These are phyloP conservation scores for Sextonia rubra DNA, from an alignment of 164 flowering plant species.

Conservation along the genomic window DNA sequence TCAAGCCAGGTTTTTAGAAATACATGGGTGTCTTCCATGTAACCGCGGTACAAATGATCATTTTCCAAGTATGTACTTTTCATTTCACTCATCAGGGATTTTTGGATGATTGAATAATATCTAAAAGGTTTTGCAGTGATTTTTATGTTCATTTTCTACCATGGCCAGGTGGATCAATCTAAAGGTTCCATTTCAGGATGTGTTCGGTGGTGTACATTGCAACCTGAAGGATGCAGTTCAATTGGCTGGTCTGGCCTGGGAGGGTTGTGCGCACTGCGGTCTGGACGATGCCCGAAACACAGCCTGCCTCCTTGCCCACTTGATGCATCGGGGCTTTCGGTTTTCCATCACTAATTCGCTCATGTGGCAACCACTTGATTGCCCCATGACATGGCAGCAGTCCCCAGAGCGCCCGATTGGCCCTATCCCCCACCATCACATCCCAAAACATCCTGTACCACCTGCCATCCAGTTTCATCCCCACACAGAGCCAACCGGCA, in stretches of 20 bases:
- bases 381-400: conserved; percentile 33
- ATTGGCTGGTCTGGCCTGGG: conserved; percentile 84
- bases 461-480: conserved; percentile 22
- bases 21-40: no score
- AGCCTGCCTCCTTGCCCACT: conserved; percentile 67
- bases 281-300: conserved; percentile 96
- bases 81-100: no score
- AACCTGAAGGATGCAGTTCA: conserved; percentile 91
- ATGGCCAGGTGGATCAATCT: conserved; percentile 88
- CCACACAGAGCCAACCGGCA: conserved; percentile 22
- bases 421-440: neutral
- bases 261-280: conserved; percentile 98
- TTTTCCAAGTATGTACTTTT: no score
- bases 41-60: no score
- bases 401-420: conserved; percentile 17
- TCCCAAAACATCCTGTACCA: neutral
- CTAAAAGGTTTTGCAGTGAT: neutral
- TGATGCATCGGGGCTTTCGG: conserved; percentile 70
- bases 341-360: conserved; percentile 84
- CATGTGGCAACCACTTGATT: conserved; percentile 45
- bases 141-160: neutral
- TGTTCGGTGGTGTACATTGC: conserved; percentile 75
- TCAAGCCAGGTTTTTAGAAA: no score
- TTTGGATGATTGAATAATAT: neutral
- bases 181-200: conserved; percentile 78